These are phyloP conservation scores for Cucurbitaria berberidis DNA, from an alignment of 2,329 filamentous ascomycete genomes.

Conservation along the genomic window DNA sequence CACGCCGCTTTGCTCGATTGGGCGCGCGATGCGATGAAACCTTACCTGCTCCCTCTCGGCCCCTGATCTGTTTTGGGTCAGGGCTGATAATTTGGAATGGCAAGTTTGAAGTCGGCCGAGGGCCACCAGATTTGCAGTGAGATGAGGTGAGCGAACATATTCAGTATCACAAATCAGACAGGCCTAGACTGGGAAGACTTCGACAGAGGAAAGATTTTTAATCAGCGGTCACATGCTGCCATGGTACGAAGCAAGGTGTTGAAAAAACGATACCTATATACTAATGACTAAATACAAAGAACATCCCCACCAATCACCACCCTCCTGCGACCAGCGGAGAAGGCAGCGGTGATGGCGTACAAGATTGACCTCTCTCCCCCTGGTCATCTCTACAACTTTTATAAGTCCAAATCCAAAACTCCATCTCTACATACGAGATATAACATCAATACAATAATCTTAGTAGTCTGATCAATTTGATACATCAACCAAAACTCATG, in stretches of 20 bases:
- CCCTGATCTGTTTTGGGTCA: not conserved
- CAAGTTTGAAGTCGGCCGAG: not conserved
- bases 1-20: not conserved
- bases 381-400: constrained; percentile 8
- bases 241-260: too few species aligned
- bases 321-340: not conserved
- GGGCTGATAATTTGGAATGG: not conserved
- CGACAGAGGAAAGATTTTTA: not conserved
- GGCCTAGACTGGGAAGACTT: not conserved
- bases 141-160: not conserved
- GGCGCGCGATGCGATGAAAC: not conserved
- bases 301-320: not conserved
- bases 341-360: not conserved
- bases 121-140: not conserved
- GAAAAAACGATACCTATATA: not conserved
- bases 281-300: not conserved
- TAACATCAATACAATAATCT: constrained; percentile 18
- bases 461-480: constrained; percentile 28
- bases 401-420: constrained; percentile 1
- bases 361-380: constrained; percentile 2
- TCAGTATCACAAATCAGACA: not conserved
- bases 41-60: not conserved
- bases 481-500: constrained; percentile 33
- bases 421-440: constrained; percentile 8
- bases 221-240: not conserved